Base-by-base conservation (phyloP, 768 basidiomycete genomes). In the Agaricus blazei region DNA sequence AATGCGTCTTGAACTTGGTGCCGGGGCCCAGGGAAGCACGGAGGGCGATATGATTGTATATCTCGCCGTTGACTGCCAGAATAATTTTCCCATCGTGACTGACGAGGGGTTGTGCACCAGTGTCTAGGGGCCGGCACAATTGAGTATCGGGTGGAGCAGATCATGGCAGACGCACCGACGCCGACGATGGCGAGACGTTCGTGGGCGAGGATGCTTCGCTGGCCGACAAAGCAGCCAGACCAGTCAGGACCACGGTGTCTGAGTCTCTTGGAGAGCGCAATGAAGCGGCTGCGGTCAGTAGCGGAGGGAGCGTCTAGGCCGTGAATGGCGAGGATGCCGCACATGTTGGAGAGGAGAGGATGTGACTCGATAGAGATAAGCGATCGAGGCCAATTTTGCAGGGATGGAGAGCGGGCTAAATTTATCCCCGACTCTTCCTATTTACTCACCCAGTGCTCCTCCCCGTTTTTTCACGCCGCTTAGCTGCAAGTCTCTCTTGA, bases 151-250 rank as follows among this genome's bases (percentile, higher is more conserved):
- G 26, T 19, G 14, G 7, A 24, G 28, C 26, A 31, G 1, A 31
- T 15, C 34, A 38, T 31, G 47, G 46, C 7, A 26, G 27, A 76
- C 84, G 70, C 57, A 96, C 96, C 96, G 60, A 99, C 93, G 64
- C 97, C 97, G 55, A 98, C 97, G 70, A 99, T 90, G 38, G 97
- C 97, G 52, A 99, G 82, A 53, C 97, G 88, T 68, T 99, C 97
- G 63, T 99, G 97, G 34, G 90, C 90, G 59, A 99, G 83, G 56
- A 97, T 81, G 41, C 81, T 78, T 50, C 87, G 79, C 68, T 85
- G 83, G 44, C 90, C 90, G 59, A 94, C 89, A 70, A 84, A 88
- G 72, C 92, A 96, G 28, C 97, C 97, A 12, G 93, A 94, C 97
- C 97, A 99, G 72, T 99, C 97, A 9, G 97, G 97, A 12, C 97